Base-by-base conservation (phyloP, 352 stramenopile genomes). In the Blastocystis sp. region DNA sequence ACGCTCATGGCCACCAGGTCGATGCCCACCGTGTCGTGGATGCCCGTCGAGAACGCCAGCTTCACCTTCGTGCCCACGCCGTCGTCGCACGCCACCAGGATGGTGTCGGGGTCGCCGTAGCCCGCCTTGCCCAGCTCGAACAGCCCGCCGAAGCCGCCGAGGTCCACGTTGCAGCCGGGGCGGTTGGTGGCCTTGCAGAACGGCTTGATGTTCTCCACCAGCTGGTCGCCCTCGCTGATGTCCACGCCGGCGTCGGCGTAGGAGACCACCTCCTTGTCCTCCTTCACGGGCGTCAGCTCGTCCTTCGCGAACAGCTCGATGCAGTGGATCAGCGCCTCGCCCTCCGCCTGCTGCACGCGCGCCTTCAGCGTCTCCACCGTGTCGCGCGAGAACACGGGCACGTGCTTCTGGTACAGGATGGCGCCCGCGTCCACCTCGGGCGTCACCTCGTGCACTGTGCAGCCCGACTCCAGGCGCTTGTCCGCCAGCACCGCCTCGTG, bases 1-100 rank as follows among this genome's bases (percentile, higher is more conserved):
- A 99, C 96, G 89, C 95, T 98, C 97, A 99, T 99, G 60, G 97
- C 96, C 45, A 99, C 96, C 48, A 99, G 94, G 92, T 99, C 96
- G 77, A 99, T 97, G 54, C 96, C 96, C 71, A 99, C 94, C 9
- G 94, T 97, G 90, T 97, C 92, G 90, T 98, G 96, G 91, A 96
- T 96, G 71, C 94, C 94, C 61, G 92, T 91, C 24, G 34, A 6
- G 10, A 76, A 45, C 19, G 87, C 87, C 54, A 90, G 45, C 62
- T 94, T 94, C 71, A 99, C 93, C 91, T 99, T 99, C 68, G 97
- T 99, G 68, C 97, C 97, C 52, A 99, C 97, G 89, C 97, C 97
- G 92, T 98, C 96, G 11, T 95, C 98, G 66, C 95, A 97, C 57
- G 95, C 95, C 77, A 99, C 97, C 43, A 99, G 93, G 52, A 98